Conservation (phyloP, 2,329 filamentous ascomycete species). For the Fusarium guadeloupense region DNA sequence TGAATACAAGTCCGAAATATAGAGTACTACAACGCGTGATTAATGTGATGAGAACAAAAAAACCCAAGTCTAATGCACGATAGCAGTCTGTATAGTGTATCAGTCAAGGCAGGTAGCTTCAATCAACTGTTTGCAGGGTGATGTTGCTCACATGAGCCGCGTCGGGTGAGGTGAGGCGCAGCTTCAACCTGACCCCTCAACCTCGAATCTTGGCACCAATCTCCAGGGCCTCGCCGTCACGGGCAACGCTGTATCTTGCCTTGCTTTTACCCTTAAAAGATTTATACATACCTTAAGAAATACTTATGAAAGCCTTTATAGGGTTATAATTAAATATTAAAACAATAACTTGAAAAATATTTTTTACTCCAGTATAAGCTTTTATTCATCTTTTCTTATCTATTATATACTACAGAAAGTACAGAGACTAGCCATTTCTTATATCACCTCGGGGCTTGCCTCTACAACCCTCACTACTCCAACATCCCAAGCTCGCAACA, state of each 20-base stretch:
- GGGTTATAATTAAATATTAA: too few relatives aligned
- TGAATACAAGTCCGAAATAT: background rate
- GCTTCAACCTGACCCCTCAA: slow-evolving; percentile 16
- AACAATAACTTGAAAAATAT: too few relatives aligned
- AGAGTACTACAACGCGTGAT: background rate
- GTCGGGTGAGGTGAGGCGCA: slow-evolving; percentile 29
- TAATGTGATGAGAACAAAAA: background rate
- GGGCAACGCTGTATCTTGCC: slow-evolving; percentile 5
- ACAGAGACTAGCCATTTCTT: too few relatives aligned
- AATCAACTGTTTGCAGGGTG: background rate
- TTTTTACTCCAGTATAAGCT: too few relatives aligned
- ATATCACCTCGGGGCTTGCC: too few relatives aligned
- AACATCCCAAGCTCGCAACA: background rate
- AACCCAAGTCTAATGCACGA: background rate
- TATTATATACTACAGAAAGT: too few relatives aligned
- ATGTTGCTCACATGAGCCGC: slow-evolving; percentile 28
- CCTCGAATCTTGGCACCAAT: slow-evolving; percentile 23
- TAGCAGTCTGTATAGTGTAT: background rate
- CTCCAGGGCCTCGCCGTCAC: slow-evolving; percentile 19
- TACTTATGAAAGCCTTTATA: too few relatives aligned
- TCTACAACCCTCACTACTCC: background rate
- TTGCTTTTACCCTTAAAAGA: too few relatives aligned
- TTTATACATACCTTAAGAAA: too few relatives aligned
- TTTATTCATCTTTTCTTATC: too few relatives aligned
- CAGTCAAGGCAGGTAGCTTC: too few relatives aligned